A percentile compares a stretch with the other conserved stretches of the same genome.
phyloP scores from a whole-genome alignment of 805 yeast genomes.

The Yueomyces sp. region DNA sequence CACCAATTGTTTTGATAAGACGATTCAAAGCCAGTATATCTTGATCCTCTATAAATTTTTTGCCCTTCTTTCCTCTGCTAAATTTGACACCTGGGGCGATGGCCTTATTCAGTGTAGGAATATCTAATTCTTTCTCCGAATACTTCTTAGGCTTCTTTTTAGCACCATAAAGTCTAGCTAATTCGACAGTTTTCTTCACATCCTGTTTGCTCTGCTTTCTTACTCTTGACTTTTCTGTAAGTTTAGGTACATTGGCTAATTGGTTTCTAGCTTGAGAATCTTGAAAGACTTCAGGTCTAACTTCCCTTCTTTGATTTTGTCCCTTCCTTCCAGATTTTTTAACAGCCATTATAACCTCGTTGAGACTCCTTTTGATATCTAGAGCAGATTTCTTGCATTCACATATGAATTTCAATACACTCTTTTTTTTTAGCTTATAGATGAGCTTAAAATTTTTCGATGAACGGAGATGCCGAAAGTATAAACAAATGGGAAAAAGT shows the following conservation, averaged over 20 bases:
- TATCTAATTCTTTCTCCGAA: constrained; percentile 63
- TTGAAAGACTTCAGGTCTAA: constrained; percentile 51
- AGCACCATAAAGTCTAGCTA: constrained; percentile 55
- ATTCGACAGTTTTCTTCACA: constrained; percentile 54
- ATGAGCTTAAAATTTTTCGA: too few species aligned
- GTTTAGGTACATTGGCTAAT: constrained; percentile 37
- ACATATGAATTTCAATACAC: too few species aligned
- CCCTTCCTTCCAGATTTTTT: constrained; percentile 36
- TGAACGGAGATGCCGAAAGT: too few species aligned
- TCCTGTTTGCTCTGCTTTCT: constrained; percentile 35
- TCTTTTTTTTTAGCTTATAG: too few species aligned
- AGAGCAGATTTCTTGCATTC: too few species aligned
- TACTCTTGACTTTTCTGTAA: constrained; percentile 44
- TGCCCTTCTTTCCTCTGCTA: constrained; percentile 75
- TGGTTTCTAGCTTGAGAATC: constrained; percentile 62
- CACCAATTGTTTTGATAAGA: constrained; percentile 70
- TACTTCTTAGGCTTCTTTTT: constrained; percentile 38
- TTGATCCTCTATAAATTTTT: constrained; percentile 60
- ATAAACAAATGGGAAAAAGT: too few species aligned
- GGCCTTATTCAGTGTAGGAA: constrained; percentile 73
- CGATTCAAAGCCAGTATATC: constrained; percentile 51
- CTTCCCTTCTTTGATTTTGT: constrained; percentile 41
- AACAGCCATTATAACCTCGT: constrained; percentile 31
- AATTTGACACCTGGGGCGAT: constrained; percentile 74
- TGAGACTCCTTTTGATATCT: too few species aligned